Conservation (phyloP, 768 basidiomycete genomes). For the Trametes cingulata region DNA sequence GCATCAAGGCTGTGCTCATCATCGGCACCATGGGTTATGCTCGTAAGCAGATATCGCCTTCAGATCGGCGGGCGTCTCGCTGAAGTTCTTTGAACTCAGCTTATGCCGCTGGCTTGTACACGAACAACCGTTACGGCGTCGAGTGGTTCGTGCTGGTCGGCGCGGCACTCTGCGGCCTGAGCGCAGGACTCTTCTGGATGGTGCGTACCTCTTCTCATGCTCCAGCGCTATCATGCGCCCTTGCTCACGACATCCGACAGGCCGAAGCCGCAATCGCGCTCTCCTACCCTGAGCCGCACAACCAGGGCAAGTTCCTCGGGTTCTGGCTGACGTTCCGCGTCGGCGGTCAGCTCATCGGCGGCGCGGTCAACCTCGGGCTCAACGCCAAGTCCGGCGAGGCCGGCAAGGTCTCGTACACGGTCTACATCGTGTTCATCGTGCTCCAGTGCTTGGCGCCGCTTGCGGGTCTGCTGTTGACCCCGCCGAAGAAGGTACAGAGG, state of each 20-base stretch:
- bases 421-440: slow-evolving; percentile 13
- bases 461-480: slow-evolving; percentile 11
- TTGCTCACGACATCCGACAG: background rate
- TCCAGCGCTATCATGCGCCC: background rate
- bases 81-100: background rate
- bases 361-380: slow-evolving; percentile 11
- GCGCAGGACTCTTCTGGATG: slow-evolving; percentile 16
- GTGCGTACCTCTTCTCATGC: background rate
- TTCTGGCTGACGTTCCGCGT: slow-evolving; percentile 16
- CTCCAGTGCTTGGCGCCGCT: slow-evolving; percentile 10
- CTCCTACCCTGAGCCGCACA: slow-evolving; percentile 13
- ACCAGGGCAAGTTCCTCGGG: slow-evolving; percentile 15
- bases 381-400: slow-evolving; percentile 9
- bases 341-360: slow-evolving; percentile 12
- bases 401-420: slow-evolving; percentile 17
- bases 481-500: slow-evolving; percentile 10
- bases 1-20: slow-evolving; percentile 13
- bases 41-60: background rate
- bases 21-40: slow-evolving; percentile 14
- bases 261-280: slow-evolving; percentile 15
- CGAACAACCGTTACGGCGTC: slow-evolving; percentile 11
- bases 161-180: slow-evolving; percentile 9
- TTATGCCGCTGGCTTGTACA: slow-evolving; percentile 12
- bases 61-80: background rate
- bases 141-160: slow-evolving; percentile 12